Evolutionary conservation across 176 grass and related monocot genomes (phyloP), one percentile per base, ranked within the genome.

Genomic region (Hsuehochloa calcarea): DNA sequence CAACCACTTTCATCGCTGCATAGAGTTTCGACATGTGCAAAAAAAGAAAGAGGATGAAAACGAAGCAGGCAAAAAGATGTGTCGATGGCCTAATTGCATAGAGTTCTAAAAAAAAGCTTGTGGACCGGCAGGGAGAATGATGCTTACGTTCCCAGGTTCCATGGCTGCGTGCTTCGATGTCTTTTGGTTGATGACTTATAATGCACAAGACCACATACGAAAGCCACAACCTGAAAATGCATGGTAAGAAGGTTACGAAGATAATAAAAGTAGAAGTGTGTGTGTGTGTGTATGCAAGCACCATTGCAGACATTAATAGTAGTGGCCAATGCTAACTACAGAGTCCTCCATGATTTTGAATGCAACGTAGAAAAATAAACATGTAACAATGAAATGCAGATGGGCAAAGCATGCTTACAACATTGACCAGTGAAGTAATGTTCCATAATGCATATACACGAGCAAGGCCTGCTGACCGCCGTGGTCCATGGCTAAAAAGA

Each of bases 361-460:
- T 63, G 40, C 45, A 44, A 16, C 43, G 52, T 27, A 81, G 23
- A 60, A 23, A 23, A 10, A 59, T 75, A 83, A 65, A 17, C 14
- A 77, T 27, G 38, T 65, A 72, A 72, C 25, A 76, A 64, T n/a
- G 50, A 76, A 70, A 49, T 41, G 14, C n/a, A 17, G 38, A 45
- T 41, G 23, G 23, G 8, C 41, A 74, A 77, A 83, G 84, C 45
- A 51, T 78, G 91, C 97, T 94, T 92, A 99, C 97, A 63, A 94
- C 93, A 92, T 99, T 99, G 76, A 99, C 92, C 81, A 99, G 86
- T 78, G 97, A 99, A 65, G 93, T 90, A 63, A 99, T 96, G 85
- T 99, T 99, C 97, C 97, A 99, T 71, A 99, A 78, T 72, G 97
- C 97, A 91, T 99, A 99, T 58, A 99, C 93, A 77, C 93, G 97